Percentiles rank a stretch among this genome's conserved stretches.
These are phyloP conservation scores for Metschnikowia rubicola DNA, from an alignment of 805 yeast genomes.

Conservation along the genomic window DNA sequence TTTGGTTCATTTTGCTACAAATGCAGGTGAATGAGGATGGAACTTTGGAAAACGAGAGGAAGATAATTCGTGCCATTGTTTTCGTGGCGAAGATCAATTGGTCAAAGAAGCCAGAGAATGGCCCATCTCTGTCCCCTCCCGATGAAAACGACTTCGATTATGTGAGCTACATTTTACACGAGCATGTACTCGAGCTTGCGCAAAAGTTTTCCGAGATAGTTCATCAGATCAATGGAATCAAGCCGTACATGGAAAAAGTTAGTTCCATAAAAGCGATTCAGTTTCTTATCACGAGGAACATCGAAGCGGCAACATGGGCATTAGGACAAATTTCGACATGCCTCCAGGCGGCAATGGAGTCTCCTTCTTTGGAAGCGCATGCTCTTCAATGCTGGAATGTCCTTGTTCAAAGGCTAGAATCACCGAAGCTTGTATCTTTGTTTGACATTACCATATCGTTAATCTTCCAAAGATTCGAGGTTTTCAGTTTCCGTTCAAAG, in stretches of 20 bases:
- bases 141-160: conserved; percentile 20
- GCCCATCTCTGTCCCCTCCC: conserved; percentile 6
- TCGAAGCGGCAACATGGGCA: conserved; percentile 52
- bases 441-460: conserved; percentile 73
- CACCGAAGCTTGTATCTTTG: conserved; percentile 57
- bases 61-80: conserved; percentile 42
- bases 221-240: conserved; percentile 67
- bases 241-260: conserved; percentile 68
- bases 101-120: conserved; percentile 12
- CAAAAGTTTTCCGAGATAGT: conserved; percentile 78
- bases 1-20: conserved; percentile 34
- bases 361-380: conserved; percentile 52
- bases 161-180: conserved; percentile 39
- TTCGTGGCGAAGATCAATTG: conserved; percentile 33
- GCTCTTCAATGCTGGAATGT: conserved; percentile 68
- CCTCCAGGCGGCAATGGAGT: conserved; percentile 73
- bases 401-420: conserved; percentile 54
- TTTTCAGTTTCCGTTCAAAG: conserved; percentile 49
- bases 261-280: conserved; percentile 72
- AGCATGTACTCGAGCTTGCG: conserved; percentile 67
- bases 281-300: conserved; percentile 54
- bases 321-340: conserved; percentile 85
- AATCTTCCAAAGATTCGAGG: conserved; percentile 62
- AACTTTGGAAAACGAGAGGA: conserved; percentile 27
- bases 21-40: conserved; percentile 30